Evolutionary conservation across 495 filamentous ascomycete genomes (phyloP).

Genomic region (Penicillium silybi): DNA sequence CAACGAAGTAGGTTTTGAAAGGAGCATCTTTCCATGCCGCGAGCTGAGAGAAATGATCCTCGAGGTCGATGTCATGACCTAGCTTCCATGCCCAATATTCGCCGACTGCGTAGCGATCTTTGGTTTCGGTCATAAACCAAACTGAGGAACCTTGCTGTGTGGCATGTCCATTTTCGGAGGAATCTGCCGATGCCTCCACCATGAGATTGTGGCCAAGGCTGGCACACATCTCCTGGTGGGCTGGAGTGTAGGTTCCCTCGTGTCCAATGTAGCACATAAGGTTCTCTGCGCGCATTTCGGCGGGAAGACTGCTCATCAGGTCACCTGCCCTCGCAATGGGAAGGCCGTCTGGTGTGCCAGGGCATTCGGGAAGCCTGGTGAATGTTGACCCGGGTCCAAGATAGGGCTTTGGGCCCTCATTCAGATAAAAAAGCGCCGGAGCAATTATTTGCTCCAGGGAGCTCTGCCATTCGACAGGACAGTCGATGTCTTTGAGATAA

Average conservation of each 20-base stretch:
- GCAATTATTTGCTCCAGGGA: conserved; percentile 74
- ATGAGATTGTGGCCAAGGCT: conserved; percentile 96
- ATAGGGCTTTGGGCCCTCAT: conserved; percentile 62
- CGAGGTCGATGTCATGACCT: conserved; percentile 93
- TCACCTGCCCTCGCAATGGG: conserved; percentile 68
- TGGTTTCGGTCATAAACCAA: conserved; percentile 97
- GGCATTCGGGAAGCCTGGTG: neutral
- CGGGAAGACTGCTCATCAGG: conserved; percentile 88
- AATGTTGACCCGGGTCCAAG: conserved; percentile 32
- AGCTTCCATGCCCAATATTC: conserved; percentile 90
- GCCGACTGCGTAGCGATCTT: conserved; percentile 78
- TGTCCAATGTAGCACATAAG: conserved; percentile 98
- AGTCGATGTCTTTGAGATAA: conserved; percentile 95
- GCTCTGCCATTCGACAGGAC: conserved; percentile 77
- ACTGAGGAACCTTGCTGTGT: conserved; percentile 83
- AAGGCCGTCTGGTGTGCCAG: conserved; percentile 3
- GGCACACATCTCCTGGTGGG: conserved; percentile 96
- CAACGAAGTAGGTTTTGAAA: conserved; percentile 87
- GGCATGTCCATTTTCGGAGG: conserved; percentile 54
- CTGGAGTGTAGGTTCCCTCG: conserved; percentile 94
- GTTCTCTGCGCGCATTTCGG: conserved; percentile 84
- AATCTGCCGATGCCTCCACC: conserved; percentile 73
- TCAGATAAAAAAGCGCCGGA: conserved; percentile 76
- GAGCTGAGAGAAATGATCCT: conserved; percentile 91
- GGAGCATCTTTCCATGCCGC: conserved; percentile 90